These are phyloP conservation scores for Aspergillus sp. DNA, from an alignment of 2,329 filamentous ascomycete species.

Conservation along the genomic window DNA sequence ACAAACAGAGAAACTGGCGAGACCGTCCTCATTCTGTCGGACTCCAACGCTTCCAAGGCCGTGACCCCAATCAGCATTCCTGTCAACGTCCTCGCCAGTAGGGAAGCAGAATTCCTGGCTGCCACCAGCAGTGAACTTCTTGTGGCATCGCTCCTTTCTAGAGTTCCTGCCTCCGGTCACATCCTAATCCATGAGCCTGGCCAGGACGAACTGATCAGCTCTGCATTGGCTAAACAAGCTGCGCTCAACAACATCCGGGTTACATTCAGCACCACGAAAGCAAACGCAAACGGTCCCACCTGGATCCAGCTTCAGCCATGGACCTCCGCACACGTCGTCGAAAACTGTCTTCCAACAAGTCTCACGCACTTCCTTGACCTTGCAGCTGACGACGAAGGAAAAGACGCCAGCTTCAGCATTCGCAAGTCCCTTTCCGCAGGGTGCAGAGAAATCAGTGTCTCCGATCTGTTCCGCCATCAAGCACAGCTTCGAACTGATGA, in stretches of 20 bases:
- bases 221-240: not conserved
- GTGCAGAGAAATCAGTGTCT: too few species aligned
- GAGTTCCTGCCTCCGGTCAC: not conserved
- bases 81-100: not conserved
- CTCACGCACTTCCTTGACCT: not conserved
- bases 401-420: not conserved
- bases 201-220: not conserved
- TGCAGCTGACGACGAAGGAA: not conserved
- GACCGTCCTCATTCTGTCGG: not conserved
- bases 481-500: not conserved
- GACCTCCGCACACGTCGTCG: not conserved
- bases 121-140: not conserved
- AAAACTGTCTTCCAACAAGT: not conserved
- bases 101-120: not conserved
- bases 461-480: not conserved
- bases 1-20: not conserved
- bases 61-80: not conserved
- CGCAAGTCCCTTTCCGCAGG: not conserved
- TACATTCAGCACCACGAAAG: not conserved
- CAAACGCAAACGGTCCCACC: not conserved
- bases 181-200: not conserved
- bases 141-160: not conserved
- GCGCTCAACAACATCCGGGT: not conserved
- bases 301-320: not conserved
- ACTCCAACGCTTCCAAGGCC: not conserved